A percentile compares a stretch with the other conserved stretches of the same genome.
Evolutionary conservation across 805 yeast genomes (phyloP).

Genomic region (Lipomyces yamadae): DNA sequence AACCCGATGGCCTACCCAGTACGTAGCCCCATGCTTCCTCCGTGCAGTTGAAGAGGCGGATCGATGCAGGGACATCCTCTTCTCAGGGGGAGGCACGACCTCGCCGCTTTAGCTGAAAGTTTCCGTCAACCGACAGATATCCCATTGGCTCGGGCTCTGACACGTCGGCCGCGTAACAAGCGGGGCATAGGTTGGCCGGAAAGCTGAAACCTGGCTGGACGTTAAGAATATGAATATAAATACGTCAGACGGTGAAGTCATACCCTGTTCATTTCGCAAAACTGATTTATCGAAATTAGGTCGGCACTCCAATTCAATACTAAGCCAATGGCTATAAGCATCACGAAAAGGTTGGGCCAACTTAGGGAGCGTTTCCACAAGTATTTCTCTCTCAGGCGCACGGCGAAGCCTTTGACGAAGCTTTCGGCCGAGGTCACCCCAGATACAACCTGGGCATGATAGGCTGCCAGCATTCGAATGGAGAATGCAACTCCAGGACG

Average conservation of each 20-base stretch:
- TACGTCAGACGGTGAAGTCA: not conserved
- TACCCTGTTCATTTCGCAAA: not conserved
- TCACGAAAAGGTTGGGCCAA: not conserved
- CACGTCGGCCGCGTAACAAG: not conserved
- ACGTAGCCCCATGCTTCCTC: no score
- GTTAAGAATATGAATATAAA: not conserved
- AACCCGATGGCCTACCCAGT: no score
- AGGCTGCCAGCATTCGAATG: not conserved
- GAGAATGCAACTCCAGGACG: not conserved
- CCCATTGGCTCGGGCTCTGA: no score
- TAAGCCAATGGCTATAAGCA: not conserved
- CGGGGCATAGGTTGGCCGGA: not conserved
- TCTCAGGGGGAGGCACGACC: no score
- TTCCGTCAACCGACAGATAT: no score
- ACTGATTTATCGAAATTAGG: not conserved
- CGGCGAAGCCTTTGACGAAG: not conserved
- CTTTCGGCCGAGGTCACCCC: not conserved
- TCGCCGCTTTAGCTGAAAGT: no score
- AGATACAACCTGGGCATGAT: not conserved
- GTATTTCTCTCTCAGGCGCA: not conserved
- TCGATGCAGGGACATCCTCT: no score
- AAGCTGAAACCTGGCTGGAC: not conserved
- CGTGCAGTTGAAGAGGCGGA: no score
- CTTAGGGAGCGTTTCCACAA: not conserved
- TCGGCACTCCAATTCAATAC: not conserved